Conservation (phyloP, 805 yeast species). For the Schwanniomyces polymorphus region DNA sequence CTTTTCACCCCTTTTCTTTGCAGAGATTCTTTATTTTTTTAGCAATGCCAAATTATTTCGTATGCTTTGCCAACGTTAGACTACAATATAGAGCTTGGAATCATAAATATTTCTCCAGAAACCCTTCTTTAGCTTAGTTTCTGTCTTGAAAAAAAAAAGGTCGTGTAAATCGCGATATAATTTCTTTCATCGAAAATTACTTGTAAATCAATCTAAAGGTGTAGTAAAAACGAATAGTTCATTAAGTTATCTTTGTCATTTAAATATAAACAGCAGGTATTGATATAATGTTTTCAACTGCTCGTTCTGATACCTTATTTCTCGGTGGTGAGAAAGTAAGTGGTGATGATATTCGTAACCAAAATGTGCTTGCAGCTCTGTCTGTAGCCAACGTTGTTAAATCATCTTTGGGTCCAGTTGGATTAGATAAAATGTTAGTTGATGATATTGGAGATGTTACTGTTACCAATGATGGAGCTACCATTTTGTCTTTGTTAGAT, state of each 20-base stretch:
- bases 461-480: slow-evolving; percentile 98
- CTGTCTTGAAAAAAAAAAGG: not conserved
- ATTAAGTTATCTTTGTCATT: not conserved
- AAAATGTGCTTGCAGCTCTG: slow-evolving; percentile 91
- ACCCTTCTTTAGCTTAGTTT: too few relatives aligned
- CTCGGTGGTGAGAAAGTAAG: slow-evolving; percentile 94
- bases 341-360: slow-evolving; percentile 96
- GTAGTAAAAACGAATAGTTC: not conserved
- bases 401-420: slow-evolving; percentile 96
- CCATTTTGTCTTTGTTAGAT: slow-evolving; percentile 84
- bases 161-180: not conserved
- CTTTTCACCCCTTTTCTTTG: too few relatives aligned
- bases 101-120: too few relatives aligned
- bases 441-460: slow-evolving; percentile 99
- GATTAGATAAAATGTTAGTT: slow-evolving; percentile 96
- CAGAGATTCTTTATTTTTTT: too few relatives aligned
- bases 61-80: too few relatives aligned
- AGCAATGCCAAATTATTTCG: too few relatives aligned
- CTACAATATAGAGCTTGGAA: too few relatives aligned
- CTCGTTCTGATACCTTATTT: slow-evolving; percentile 90
- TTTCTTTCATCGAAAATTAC: not conserved
- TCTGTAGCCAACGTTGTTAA: slow-evolving; percentile 83
- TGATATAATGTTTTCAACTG: slow-evolving; percentile 59
- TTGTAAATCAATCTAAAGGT: not conserved
- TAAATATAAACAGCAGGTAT: slow-evolving; percentile 12